Conservation (phyloP, 176 grass and related monocot species). For the Eragrostis curvula region DNA sequence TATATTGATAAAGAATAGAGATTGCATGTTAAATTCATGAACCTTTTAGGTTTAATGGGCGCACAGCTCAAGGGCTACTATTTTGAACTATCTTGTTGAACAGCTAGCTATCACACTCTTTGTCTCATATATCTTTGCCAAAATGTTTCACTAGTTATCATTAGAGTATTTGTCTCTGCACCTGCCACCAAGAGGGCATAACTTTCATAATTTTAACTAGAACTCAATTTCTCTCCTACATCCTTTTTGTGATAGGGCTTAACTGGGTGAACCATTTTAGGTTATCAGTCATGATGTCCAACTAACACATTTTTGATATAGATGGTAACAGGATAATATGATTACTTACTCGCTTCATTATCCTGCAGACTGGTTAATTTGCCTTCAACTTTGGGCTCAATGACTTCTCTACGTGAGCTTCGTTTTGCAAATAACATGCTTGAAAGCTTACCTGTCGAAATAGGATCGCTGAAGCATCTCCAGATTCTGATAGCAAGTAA, state of each 20-base stretch:
- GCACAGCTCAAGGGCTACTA: not conserved
- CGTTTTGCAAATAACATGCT: slow-evolving; percentile 79
- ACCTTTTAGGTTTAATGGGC: not conserved
- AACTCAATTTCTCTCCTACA: not conserved
- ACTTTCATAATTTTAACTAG: slow-evolving; percentile 6
- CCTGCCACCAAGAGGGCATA: slow-evolving; percentile 15
- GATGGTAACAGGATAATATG: slow-evolving; percentile 16
- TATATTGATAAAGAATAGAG: not conserved
- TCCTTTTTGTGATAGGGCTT: not conserved
- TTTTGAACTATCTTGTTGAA: slow-evolving; percentile 12
- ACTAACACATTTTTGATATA: slow-evolving; percentile 33
- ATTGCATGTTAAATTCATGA: slow-evolving; percentile 22
- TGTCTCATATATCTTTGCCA: slow-evolving; percentile 4
- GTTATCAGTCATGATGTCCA: not conserved
- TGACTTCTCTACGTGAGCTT: slow-evolving; percentile 75
- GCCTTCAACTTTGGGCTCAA: slow-evolving; percentile 62
- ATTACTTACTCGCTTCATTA: slow-evolving; percentile 12
- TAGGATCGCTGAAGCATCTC: slow-evolving; percentile 78
- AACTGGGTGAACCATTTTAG: not conserved
- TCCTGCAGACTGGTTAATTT: slow-evolving; percentile 78
- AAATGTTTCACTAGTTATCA: not conserved
- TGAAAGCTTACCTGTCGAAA: slow-evolving; percentile 69
- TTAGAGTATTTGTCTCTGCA: not conserved
- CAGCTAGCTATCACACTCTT: not conserved
- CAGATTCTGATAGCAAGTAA: slow-evolving; percentile 78